Base-by-base conservation (phyloP, 2,329 filamentous ascomycete species). In the Decorospora gaudefroyi region DNA sequence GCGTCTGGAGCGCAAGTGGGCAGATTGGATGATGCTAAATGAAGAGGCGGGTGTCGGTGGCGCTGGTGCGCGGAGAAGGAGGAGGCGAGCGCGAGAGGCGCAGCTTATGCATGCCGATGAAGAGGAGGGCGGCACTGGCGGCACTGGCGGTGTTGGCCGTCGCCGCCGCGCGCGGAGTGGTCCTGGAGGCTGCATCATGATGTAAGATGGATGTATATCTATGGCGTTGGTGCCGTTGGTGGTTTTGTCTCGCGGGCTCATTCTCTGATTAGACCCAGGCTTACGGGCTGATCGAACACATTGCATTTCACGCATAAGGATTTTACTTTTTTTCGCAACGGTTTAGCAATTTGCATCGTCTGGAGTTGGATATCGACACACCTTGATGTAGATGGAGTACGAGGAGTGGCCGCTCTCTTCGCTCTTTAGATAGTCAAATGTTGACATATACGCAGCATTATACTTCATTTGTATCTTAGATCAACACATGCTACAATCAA, bases 1-100 rank as follows among this genome's bases (percentile, higher is more conserved):
- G 25, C 78, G 88, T n/a, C 77, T 97, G 13, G 91, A 96, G 75
- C 80, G 85, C 53, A 95, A 92, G 68, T 97, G 92, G 92, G 86
- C 87, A 0, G 87, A 95, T 41, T 95, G 90, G 69, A 96, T 96
- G 90, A 88, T 95, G 73, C 85, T 88, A 11, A 88, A 82, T 36
- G 90, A 96, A 69, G 92, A 96, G 67, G 88, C 87, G 0, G 87
- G 86, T 2, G 80, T 81, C 2, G 77, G 74, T 2, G 89, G 86
- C 2, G 58, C 65, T 1, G 84, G 87, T 4, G 76, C 80, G 2
- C 78, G 90, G 40, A 77, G 90, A 39, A 76, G 91, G 46, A 78
- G 90, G 52, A 79, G 90, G 35, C 79, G 91, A 46, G 89, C 89
- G 2, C 80, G 91, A 32, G 89, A 95, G 67, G 90, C 90, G 4